Base-by-base conservation (phyloP, 768 basidiomycete species). In the Leccinum boreale region DNA sequence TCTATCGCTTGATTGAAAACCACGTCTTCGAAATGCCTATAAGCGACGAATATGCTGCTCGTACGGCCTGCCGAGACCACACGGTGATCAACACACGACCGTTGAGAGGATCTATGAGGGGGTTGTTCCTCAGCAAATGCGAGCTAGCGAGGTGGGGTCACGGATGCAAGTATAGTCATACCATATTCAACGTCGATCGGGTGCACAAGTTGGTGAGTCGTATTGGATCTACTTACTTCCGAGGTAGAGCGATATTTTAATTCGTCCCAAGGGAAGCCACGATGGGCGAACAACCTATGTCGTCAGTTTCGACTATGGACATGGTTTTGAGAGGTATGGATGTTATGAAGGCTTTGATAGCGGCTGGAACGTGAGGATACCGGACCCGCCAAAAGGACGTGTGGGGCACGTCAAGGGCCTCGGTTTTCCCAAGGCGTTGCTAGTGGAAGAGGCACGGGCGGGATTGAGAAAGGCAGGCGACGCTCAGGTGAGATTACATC, bases 81-180 rank as follows among this genome's bases (percentile, higher is more conserved):
- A 58, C 23, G 17, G 24, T 31, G 42, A 52, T 64, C 39, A 56
- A 53, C 24, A 53, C 59, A 11, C 53, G 53, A 33, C 55, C 57
- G 4, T 52, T 65, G 29, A 51, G 56, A 53, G 60, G 61, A 29
- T 59, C 61, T 5, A 10, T 53, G 29, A 35, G 42, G 0, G 31
- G 55, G 0, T 0, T 6, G 21, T 58, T 62, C 35, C 50, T 49
- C 24, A 62, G 58, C 19, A 50, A 35, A 3, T 65, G 64, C 33
- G 46, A 62, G 39, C 35, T 31, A n/a, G 47, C 19, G 11, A 58
- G 55, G 46, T 14, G 29, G 45, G 2, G 8, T 29, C 9, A 35
- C 29, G 0, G n/a, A 21, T 65, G 64, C 63, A 65, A 56, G 50
- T 62, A 57, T 45, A 65, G 60, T n/a, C 64, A 62, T 50, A 62